Percentiles rank a stretch among this genome's conserved stretches.
phyloP scores from a whole-genome alignment of 2,329 filamentous ascomycete genomes.

The Diplodia seriata region DNA sequence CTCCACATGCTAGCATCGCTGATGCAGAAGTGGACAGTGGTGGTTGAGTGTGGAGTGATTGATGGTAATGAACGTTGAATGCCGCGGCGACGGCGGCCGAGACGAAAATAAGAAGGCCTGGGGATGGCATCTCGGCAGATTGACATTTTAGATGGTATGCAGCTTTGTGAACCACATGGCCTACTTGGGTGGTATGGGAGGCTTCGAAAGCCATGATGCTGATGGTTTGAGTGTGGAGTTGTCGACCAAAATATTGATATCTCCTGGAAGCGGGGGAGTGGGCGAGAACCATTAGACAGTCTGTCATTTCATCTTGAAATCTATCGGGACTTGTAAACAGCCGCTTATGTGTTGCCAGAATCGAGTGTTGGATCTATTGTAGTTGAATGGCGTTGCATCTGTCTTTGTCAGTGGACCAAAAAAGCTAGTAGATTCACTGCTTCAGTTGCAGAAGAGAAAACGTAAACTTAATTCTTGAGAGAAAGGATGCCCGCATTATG shows the following conservation, averaged over 20 bases:
- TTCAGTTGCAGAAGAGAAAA: no score
- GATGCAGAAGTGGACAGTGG: no score
- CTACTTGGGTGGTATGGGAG: not conserved
- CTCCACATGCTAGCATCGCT: no score
- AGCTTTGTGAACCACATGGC: slow-evolving; percentile 1
- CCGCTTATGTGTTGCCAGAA: not conserved
- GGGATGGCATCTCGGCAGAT: not conserved
- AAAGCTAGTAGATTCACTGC: no score
- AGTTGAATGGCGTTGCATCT: not conserved
- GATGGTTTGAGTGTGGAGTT: not conserved
- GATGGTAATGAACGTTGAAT: no score
- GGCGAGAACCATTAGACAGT: not conserved
- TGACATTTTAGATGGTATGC: not conserved
- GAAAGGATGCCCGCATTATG: no score
- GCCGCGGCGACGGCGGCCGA: no score
- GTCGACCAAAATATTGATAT: slow-evolving; percentile 7
- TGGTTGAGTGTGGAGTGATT: not conserved
- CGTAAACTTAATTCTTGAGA: no score
- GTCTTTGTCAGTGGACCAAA: no score
- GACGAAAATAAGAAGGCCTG: not conserved
- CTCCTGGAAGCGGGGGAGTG: not conserved
- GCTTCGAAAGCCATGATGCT: not conserved
- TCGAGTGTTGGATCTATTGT: slow-evolving; percentile 2
- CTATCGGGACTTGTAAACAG: not conserved
- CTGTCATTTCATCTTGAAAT: not conserved